A percentile compares a stretch with the other conserved stretches of the same genome.
phyloP scores from a whole-genome alignment of 352 stramenopile genomes.

The Pythium scleroteichum region DNA sequence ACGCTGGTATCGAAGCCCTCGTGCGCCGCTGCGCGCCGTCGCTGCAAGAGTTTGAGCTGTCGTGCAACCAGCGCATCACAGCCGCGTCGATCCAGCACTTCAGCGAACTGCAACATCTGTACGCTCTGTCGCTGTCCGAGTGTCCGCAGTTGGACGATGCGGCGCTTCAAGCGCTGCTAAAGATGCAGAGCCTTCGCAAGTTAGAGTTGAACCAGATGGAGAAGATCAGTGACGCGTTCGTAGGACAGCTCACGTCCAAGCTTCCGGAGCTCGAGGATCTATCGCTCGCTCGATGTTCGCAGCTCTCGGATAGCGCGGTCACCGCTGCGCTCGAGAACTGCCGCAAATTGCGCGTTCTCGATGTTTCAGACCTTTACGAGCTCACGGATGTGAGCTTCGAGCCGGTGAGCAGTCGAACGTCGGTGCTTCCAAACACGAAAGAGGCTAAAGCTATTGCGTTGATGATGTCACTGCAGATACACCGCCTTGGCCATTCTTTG shows the following conservation, averaged over 20 bases:
- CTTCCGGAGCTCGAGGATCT: conserved; percentile 62
- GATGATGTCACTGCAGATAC: conserved; percentile 31
- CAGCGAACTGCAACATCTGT: conserved; percentile 60
- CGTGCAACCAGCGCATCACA: conserved; percentile 83
- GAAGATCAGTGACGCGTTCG: conserved; percentile 60
- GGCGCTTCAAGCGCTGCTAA: conserved; percentile 55
- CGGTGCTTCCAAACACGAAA: neutral
- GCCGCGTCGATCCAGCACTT: conserved; percentile 76
- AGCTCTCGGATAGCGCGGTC: conserved; percentile 57
- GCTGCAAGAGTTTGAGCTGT: conserved; percentile 73
- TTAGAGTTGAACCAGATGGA: conserved; percentile 81
- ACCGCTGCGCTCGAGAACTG: conserved; percentile 54
- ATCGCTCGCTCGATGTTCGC: conserved; percentile 68
- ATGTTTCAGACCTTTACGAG: conserved; percentile 71
- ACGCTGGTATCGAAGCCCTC: conserved; percentile 59
- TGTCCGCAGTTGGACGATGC: conserved; percentile 73
- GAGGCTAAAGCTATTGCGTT: conserved; percentile 4
- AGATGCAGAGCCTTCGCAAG: conserved; percentile 64
- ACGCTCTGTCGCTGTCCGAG: conserved; percentile 70
- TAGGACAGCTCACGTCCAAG: conserved; percentile 44
- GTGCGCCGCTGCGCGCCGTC: conserved; percentile 71
- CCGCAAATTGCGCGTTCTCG: conserved; percentile 49
- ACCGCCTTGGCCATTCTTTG: conserved; percentile 51
- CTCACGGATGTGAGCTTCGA: conserved; percentile 72
- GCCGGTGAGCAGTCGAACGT: conserved; percentile 34